phyloP scores from a whole-genome alignment of 257 asterid species.

The Misopates orontium region DNA sequence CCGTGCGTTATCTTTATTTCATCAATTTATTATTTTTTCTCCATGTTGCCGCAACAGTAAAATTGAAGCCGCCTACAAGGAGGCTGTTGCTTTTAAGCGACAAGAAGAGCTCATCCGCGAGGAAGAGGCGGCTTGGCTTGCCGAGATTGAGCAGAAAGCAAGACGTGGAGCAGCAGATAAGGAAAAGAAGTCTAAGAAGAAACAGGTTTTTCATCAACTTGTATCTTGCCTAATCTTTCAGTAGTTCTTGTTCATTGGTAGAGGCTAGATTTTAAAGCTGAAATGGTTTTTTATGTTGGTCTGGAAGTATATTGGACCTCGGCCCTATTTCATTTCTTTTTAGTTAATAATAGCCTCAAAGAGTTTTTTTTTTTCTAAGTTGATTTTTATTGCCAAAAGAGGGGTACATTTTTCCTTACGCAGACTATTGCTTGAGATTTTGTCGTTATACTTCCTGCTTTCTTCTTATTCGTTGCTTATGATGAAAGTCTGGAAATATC shows the following conservation, averaged over 20 bases:
- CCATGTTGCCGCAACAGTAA: constrained; percentile 47
- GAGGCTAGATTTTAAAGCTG: background rate
- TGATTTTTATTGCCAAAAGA: too few relatives aligned
- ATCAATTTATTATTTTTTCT: constrained; percentile 1
- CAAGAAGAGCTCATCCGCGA: constrained; percentile 97
- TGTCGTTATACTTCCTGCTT: constrained; percentile 10
- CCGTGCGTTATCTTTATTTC: background rate
- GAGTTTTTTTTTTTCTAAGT: too few relatives aligned
- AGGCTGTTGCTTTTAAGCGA: constrained; percentile 82
- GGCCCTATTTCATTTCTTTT: background rate
- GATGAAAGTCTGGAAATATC: too few relatives aligned
- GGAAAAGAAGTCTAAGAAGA: constrained; percentile 67
- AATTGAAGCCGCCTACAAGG: constrained; percentile 88
- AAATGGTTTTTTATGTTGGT: background rate
- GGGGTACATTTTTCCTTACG: background rate
- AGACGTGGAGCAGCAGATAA: constrained; percentile 68
- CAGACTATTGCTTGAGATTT: background rate
- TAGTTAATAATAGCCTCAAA: background rate
- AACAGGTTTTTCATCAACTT: constrained; percentile 48
- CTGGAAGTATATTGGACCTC: background rate
- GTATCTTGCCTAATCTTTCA: constrained; percentile 12
- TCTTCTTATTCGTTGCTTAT: background rate
- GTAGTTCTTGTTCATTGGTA: constrained; percentile 4
- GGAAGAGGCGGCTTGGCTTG: constrained; percentile 90
- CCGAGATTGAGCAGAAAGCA: constrained; percentile 68